A percentile compares a stretch with the other conserved stretches of the same genome.
These are phyloP conservation scores for Pneumocystis jirovecii DNA, from an alignment of 1,139 yeast species.

Conservation along the genomic window DNA sequence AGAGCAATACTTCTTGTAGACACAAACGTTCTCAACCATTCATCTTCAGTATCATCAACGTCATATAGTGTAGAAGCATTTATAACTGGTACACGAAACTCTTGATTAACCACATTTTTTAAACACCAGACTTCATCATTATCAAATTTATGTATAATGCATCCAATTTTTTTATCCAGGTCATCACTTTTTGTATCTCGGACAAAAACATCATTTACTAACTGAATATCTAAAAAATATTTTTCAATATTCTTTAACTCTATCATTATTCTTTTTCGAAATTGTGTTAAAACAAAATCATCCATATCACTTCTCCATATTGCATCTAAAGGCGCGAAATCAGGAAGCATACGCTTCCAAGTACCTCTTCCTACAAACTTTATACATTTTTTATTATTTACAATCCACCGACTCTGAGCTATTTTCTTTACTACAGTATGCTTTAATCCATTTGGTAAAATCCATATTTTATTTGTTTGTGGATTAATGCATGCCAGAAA, in stretches of 20 bases:
- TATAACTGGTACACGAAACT: not conserved
- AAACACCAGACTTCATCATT: not conserved
- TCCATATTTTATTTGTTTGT: conserved; percentile 1
- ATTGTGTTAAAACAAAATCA: not conserved
- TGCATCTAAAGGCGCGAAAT: not conserved
- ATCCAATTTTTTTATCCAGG: not conserved
- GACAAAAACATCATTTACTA: not conserved
- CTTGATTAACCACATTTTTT: not conserved
- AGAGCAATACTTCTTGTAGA: not conserved
- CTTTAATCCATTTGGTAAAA: not conserved
- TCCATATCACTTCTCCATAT: conserved; percentile 3
- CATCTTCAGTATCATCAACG: not conserved
- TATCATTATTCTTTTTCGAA: not conserved
- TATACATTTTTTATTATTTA: not conserved
- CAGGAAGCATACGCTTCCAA: not conserved
- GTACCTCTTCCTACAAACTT: not conserved
- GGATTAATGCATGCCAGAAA: not conserved
- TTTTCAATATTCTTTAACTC: not conserved
- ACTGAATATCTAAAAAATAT: not conserved
- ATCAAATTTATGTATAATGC: not conserved
- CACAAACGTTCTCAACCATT: not conserved
- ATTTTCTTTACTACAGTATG: not conserved
- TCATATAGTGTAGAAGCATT: not conserved
- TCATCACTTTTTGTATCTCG: not conserved
- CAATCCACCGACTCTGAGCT: not conserved